A percentile compares a stretch with the other conserved stretches of the same genome.
Conservation (phyloP, 75 land plant genomes). For the Cunninghamia lanceolata region DNA sequence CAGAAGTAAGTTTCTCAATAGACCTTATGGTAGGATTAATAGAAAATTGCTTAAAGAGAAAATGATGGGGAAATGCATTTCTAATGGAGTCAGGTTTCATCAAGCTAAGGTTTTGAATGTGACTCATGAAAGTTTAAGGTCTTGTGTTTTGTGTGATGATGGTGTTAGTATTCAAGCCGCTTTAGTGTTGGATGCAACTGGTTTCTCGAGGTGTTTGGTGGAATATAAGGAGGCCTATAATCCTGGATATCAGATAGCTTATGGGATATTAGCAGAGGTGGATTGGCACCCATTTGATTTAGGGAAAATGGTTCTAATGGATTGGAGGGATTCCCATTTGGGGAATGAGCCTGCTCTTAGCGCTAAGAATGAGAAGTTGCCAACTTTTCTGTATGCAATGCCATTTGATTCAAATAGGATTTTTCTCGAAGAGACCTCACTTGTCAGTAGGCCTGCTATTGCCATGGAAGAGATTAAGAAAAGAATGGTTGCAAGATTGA, state of each 20-base stretch:
- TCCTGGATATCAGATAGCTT: constrained; percentile 77
- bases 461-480: constrained; percentile 52
- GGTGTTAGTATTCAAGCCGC: constrained; percentile 43
- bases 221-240: constrained; percentile 51
- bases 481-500: constrained; percentile 68
- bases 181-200: constrained; percentile 72
- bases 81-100: constrained; percentile 57
- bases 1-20: constrained; percentile 43
- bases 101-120: constrained; percentile 60
- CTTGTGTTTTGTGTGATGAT: constrained; percentile 64
- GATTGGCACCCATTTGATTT: constrained; percentile 76
- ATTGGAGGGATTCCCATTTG: constrained; percentile 83
- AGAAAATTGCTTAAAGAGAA: constrained; percentile 50
- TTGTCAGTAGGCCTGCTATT: constrained; percentile 63
- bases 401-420: constrained; percentile 58
- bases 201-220: constrained; percentile 55
- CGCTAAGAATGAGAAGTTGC: constrained; percentile 38
- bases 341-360: constrained; percentile 35
- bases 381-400: constrained; percentile 85
- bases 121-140: constrained; percentile 43
- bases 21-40: constrained; percentile 67
- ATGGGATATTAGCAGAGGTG: constrained; percentile 81
- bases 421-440: constrained; percentile 79
- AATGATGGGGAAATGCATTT: constrained; percentile 45
- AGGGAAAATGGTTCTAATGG: constrained; percentile 86